Evolutionary conservation across 805 yeast species (phyloP).

Genomic region (Saturnispora kantuleensis): DNA sequence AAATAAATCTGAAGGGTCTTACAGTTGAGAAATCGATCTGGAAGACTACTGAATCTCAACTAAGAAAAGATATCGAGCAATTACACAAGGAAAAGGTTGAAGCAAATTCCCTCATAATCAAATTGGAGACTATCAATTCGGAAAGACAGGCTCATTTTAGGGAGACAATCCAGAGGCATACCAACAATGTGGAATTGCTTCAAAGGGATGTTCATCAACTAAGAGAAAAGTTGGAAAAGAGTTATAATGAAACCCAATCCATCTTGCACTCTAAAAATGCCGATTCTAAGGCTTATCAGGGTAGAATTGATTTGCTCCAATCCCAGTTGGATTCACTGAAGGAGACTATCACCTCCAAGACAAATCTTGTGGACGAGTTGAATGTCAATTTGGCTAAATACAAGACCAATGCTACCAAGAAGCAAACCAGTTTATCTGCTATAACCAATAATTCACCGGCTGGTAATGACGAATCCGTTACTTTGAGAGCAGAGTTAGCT

Average conservation of each 20-base stretch:
- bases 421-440: constrained; percentile 22
- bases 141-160: constrained; percentile 48
- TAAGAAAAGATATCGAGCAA: constrained; percentile 42
- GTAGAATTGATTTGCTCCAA: constrained; percentile 47
- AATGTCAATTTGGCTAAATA: constrained; percentile 19
- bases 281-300: constrained; percentile 46
- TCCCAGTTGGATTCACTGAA: constrained; percentile 34
- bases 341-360: constrained; percentile 34
- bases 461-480: constrained; percentile 16
- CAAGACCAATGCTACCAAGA: constrained; percentile 12
- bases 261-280: constrained; percentile 44
- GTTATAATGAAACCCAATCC: constrained; percentile 42
- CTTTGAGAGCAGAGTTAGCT: constrained; percentile 26
- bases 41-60: constrained; percentile 37
- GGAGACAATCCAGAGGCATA: constrained; percentile 40
- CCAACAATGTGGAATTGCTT: constrained; percentile 39
- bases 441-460: constrained; percentile 14
- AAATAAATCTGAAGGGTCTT: constrained; percentile 37
- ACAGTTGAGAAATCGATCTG: constrained; percentile 46
- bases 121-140: constrained; percentile 48
- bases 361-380: constrained; percentile 30
- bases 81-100: constrained; percentile 50
- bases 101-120: constrained; percentile 46
- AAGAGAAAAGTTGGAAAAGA: constrained; percentile 38
- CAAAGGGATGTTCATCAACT: constrained; percentile 36